phyloP scores from a whole-genome alignment of 2,329 filamentous ascomycete genomes.

The Aspergillus transmontanensis region DNA sequence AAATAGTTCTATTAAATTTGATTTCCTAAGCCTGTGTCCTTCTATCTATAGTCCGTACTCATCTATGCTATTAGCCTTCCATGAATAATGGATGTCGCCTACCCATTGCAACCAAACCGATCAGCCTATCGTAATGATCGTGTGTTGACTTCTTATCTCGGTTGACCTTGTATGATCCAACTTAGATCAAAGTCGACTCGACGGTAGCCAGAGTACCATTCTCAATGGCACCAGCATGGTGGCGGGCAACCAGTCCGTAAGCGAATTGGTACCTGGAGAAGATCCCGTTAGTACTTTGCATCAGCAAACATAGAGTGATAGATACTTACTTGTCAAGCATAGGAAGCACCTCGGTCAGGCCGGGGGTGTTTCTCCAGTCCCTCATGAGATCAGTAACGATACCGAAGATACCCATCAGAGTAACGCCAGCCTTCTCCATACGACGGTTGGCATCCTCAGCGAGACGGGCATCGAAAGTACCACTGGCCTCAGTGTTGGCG shows the following conservation, averaged over 20 bases:
- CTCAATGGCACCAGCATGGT: slow-evolving; percentile 61
- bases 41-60: not conserved
- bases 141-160: rapidly evolving
- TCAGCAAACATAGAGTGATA: not conserved
- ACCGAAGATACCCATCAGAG: slow-evolving; percentile 55
- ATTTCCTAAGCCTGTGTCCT: not conserved
- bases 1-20: not conserved
- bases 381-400: slow-evolving; percentile 71
- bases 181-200: slow-evolving; percentile 41
- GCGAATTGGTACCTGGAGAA: slow-evolving; percentile 50
- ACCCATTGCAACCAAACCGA: rapidly evolving
- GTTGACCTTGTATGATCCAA: not conserved
- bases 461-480: slow-evolving; percentile 57
- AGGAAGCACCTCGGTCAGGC: slow-evolving; percentile 60
- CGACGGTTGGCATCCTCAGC: slow-evolving; percentile 64
- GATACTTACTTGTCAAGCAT: slow-evolving; percentile 57
- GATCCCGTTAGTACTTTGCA: slow-evolving; percentile 33
- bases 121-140: not conserved
- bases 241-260: slow-evolving; percentile 65
- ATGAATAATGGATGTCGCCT: not conserved
- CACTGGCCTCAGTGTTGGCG: slow-evolving; percentile 71
- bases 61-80: not conserved
- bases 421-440: slow-evolving; percentile 68
- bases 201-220: slow-evolving; percentile 63
- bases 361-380: slow-evolving; percentile 65